Evolutionary conservation across 1,284 basidiomycete species (phyloP).

Genomic region (Irpex lacteus): DNA sequence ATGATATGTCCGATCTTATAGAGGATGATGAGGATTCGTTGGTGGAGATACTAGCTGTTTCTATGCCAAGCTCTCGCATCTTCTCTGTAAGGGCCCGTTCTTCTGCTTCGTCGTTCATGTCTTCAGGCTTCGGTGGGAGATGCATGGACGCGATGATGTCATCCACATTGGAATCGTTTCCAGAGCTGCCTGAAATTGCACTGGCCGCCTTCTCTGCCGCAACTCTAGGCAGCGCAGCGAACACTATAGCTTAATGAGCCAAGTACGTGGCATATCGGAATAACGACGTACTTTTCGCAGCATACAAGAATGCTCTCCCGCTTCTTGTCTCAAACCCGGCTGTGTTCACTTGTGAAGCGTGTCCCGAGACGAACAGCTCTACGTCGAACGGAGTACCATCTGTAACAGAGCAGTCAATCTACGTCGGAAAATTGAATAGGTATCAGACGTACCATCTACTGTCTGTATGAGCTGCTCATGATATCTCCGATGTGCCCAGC

Average conservation of each 20-base stretch:
- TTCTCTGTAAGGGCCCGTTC: slow-evolving; percentile 47
- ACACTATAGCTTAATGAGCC: slow-evolving; percentile 37
- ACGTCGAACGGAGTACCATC: slow-evolving; percentile 55
- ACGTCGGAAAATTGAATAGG: too few relatives aligned
- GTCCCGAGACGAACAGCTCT: slow-evolving; percentile 74
- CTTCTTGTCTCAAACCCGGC: slow-evolving; percentile 66
- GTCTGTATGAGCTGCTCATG: slow-evolving; percentile 15
- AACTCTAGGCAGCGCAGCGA: slow-evolving; percentile 61
- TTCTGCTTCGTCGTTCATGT: slow-evolving; percentile 60
- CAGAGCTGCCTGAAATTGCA: slow-evolving; percentile 12
- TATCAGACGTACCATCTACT: slow-evolving; percentile 15
- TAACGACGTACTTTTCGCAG: slow-evolving; percentile 64
- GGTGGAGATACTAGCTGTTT: slow-evolving; percentile 17
- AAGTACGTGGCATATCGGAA: neutral
- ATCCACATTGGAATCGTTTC: slow-evolving; percentile 42
- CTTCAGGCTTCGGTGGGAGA: slow-evolving; percentile 57
- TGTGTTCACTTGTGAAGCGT: slow-evolving; percentile 59
- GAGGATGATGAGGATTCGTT: slow-evolving; percentile 12
- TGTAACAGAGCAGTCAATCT: slow-evolving; percentile 10
- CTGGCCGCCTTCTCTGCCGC: slow-evolving; percentile 3
- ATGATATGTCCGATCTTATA: slow-evolving; percentile 15
- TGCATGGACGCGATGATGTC: slow-evolving; percentile 39
- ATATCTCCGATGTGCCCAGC: slow-evolving; percentile 39
- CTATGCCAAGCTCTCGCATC: slow-evolving; percentile 34
- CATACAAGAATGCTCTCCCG: slow-evolving; percentile 70